Base-by-base conservation (phyloP, 1,284 basidiomycete genomes). In the Ganoderma meredithae region DNA sequence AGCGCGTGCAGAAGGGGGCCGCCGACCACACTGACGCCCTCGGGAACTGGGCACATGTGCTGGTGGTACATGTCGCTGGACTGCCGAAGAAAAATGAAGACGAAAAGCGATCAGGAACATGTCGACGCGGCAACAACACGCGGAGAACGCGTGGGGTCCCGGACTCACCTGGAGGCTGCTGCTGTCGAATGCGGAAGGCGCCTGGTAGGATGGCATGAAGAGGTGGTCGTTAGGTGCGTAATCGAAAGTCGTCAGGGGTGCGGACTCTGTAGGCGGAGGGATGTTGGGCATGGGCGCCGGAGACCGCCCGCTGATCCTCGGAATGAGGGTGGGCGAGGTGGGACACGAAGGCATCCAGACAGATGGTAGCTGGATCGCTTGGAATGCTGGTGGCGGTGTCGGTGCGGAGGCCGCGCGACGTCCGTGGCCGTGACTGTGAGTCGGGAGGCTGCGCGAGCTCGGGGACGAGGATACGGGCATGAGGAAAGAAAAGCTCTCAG, bases 281-380 rank as follows among this genome's bases (percentile, higher is more conserved):
- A 81, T 81, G 73, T 82, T 82, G 60, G 83, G 82, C 76, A 83
- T 83, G 60, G 85, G 83, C 39, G 69, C 69, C n/a, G 71, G 71
- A 60, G 85, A 80, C 65, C 88, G 86, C 64, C 86, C 82, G 73
- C 82, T 84, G 81, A 88, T 88, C 79, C 88, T 84, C 56, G 87
- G 85, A 10, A 87, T 73, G 62, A 85, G 81, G 5, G 86, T 86
- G 5, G 90, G 88, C 39, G 90, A 89, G 6, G 86, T 83, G 12
- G 90, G 88, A 75, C 88, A 89, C n/a, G 89, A 90, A 10, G 88
- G 84, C 79, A 87, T 84, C 80, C 86, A 88, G 27, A 91, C 83
- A 66, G 83, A 84, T 19, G 90, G 91, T 39, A 92, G 81, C 74
- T 86, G 85, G 74, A 92, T 89, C 5, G 85, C 82, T 79, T 91